Percentiles rank a stretch among this genome's conserved stretches.
Evolutionary conservation across 495 filamentous ascomycete genomes (phyloP).

Genomic region (Recurvomyces mirabilis): DNA sequence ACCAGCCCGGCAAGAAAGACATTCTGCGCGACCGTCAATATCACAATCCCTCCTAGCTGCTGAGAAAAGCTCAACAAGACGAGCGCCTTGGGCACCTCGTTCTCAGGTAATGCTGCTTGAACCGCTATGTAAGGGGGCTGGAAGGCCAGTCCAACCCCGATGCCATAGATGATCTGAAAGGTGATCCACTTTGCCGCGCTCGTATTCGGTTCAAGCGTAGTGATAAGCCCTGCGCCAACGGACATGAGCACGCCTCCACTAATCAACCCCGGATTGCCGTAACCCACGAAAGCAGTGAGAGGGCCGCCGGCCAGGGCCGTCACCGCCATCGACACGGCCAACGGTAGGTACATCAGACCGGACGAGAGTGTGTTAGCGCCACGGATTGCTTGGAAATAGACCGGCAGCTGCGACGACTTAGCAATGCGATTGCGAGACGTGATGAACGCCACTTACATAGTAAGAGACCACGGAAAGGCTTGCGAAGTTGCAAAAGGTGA

Average conservation of each 20-base stretch:
- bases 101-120: background rate
- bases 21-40: slow-evolving; percentile 1
- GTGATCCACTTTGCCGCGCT: background rate
- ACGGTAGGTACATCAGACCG: slow-evolving; percentile 1
- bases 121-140: slow-evolving; percentile 2
- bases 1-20: background rate
- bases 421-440: background rate
- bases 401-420: background rate
- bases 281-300: background rate
- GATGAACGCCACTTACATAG: slow-evolving; percentile 1
- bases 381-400: slow-evolving; percentile 4
- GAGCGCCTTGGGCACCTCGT: background rate
- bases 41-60: background rate
- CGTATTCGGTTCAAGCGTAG: background rate
- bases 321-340: background rate
- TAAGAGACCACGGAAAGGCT: background rate
- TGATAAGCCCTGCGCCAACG: background rate
- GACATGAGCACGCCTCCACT: background rate
- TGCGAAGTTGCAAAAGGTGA: background rate
- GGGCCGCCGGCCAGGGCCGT: background rate
- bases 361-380: background rate
- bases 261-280: background rate
- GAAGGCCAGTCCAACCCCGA: background rate
- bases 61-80: slow-evolving; percentile 1
- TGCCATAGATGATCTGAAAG: background rate